Conservation (phyloP, 2,329 filamentous ascomycete species). For the Neurospora sp. region DNA sequence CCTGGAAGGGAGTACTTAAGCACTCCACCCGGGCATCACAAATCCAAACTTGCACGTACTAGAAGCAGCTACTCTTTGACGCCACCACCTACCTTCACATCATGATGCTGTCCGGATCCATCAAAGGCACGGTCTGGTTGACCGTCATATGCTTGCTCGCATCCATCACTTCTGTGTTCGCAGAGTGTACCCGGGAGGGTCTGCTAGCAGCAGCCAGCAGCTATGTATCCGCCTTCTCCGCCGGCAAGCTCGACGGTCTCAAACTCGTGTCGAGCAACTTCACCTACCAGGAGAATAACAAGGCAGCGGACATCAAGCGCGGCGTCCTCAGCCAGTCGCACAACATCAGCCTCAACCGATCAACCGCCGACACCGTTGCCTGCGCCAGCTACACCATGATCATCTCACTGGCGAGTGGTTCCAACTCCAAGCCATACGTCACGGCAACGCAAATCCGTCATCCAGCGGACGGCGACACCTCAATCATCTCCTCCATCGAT, state of each 20-base stretch:
- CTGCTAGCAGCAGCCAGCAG: slow-evolving; percentile 16
- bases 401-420: slow-evolving; percentile 20
- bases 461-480: slow-evolving; percentile 12
- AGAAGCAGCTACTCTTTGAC: background rate
- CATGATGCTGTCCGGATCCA: background rate
- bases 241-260: slow-evolving; percentile 14
- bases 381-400: slow-evolving; percentile 29
- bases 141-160: background rate
- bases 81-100: background rate
- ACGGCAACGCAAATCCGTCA: slow-evolving; percentile 27
- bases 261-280: slow-evolving; percentile 14
- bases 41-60: background rate
- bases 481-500: slow-evolving; percentile 23
- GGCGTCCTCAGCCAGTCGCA: slow-evolving; percentile 13
- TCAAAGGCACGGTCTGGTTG: background rate
- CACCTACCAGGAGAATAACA: slow-evolving; percentile 21
- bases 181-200: slow-evolving; percentile 18
- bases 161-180: slow-evolving; percentile 2
- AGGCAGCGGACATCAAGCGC: slow-evolving; percentile 10
- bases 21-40: background rate
- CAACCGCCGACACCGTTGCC: slow-evolving; percentile 22
- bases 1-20: background rate
- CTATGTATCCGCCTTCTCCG: slow-evolving; percentile 19
- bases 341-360: slow-evolving; percentile 15
- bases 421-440: slow-evolving; percentile 21